These are phyloP conservation scores for Colletotrichum eremochloae DNA, from an alignment of 2,329 filamentous ascomycete genomes.

Conservation along the genomic window DNA sequence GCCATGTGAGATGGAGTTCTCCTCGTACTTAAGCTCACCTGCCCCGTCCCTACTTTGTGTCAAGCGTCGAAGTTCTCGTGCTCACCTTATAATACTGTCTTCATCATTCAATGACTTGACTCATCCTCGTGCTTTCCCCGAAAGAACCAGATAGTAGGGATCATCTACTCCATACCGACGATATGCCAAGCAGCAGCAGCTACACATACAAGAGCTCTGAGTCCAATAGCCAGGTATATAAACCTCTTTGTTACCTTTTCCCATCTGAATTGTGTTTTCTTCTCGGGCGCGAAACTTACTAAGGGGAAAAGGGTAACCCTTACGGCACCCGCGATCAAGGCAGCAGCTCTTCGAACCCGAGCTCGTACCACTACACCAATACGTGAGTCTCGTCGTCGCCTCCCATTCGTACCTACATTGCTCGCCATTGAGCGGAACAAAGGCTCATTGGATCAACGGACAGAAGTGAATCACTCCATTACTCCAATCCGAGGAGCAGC, in stretches of 20 bases:
- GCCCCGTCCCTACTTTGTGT: conserved; percentile 10
- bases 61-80: neutral
- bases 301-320: conserved; percentile 70
- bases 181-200: conserved; percentile 44
- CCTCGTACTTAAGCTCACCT: conserved; percentile 17
- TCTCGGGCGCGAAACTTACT: conserved; percentile 2
- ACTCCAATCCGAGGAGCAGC: conserved; percentile 73
- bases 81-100: neutral
- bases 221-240: conserved; percentile 71
- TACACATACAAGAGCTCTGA: conserved; percentile 65
- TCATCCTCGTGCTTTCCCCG: neutral
- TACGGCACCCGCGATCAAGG: conserved; percentile 76
- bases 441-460: conserved; percentile 16
- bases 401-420: neutral
- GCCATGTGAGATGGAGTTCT: conserved; percentile 14
- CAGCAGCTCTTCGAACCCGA: conserved; percentile 65
- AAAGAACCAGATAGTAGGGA: neutral
- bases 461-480: conserved; percentile 78
- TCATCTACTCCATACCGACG: conserved; percentile 9
- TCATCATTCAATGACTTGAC: conserved; percentile 8
- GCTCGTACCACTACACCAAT: conserved; percentile 78
- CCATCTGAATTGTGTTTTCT: neutral
- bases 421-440: neutral
- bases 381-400: conserved; percentile 53
- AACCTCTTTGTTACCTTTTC: neutral